Conservation (phyloP, 169 alveolate species). For the Fabrea salina region DNA sequence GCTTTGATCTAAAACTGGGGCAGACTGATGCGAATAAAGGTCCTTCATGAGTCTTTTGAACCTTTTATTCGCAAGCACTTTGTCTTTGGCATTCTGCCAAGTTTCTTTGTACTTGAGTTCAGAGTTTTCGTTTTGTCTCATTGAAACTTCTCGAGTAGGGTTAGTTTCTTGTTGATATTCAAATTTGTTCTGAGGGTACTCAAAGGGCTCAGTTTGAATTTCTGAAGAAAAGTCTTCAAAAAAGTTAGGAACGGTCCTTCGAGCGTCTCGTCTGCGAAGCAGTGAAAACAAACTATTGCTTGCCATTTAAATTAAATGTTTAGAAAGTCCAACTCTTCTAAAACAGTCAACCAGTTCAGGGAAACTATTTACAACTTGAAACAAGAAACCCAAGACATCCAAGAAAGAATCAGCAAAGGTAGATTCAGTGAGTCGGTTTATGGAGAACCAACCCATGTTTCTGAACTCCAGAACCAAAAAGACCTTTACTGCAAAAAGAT, state of each 20-base stretch:
- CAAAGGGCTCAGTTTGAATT: too few relatives aligned
- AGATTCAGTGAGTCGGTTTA: background rate
- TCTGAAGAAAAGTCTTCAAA: too few relatives aligned
- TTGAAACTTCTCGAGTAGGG: too few relatives aligned
- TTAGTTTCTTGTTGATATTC: too few relatives aligned
- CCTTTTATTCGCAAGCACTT: background rate
- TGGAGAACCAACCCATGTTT: conserved; percentile 42
- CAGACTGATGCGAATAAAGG: background rate
- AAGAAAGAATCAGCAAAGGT: conserved; percentile 2
- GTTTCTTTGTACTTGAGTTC: background rate
- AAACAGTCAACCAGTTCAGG: background rate
- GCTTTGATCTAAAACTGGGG: background rate
- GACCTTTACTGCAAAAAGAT: conserved; percentile 52
- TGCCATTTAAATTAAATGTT: too few relatives aligned
- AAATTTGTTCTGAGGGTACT: too few relatives aligned
- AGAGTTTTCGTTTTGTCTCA: background rate
- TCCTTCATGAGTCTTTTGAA: background rate
- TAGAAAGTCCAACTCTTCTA: background rate
- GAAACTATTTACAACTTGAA: conserved; percentile 27
- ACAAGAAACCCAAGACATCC: background rate
- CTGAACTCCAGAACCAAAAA: conserved; percentile 51
- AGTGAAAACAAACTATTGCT: too few relatives aligned
- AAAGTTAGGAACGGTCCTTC: too few relatives aligned
- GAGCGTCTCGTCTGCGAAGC: too few relatives aligned
- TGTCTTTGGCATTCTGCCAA: conserved; percentile 19